Evolutionary conservation across 257 asterid species (phyloP).

Genomic region (Gentiana straminea): DNA sequence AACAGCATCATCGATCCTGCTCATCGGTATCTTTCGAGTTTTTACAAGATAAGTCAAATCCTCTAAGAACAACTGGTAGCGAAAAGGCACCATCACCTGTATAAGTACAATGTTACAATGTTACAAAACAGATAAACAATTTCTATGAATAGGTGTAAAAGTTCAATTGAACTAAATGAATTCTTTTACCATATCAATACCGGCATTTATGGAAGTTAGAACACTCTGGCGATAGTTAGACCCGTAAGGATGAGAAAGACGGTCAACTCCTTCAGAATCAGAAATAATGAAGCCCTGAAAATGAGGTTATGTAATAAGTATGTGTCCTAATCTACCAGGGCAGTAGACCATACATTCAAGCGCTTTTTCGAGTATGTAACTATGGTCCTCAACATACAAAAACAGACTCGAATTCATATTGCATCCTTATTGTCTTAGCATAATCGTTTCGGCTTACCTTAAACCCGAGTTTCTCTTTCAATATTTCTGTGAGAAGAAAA

Average conservation of each 20-base stretch:
- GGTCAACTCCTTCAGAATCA: conserved; percentile 71
- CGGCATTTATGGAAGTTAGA: conserved; percentile 57
- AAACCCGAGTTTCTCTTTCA: conserved; percentile 38
- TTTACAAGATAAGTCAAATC: conserved; percentile 49
- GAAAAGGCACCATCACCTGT: conserved; percentile 80
- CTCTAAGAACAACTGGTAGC: conserved; percentile 45
- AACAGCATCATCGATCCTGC: conserved; percentile 79
- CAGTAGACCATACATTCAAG: neutral
- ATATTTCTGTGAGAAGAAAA: conserved; percentile 26
- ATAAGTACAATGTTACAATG: conserved; percentile 3
- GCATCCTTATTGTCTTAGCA: neutral
- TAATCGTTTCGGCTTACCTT: conserved; percentile 21
- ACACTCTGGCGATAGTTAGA: conserved; percentile 53
- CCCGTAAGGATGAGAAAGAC: conserved; percentile 63
- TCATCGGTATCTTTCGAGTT: conserved; percentile 52
- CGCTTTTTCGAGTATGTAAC: no score
- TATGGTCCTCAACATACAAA: no score
- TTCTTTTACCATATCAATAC: conserved; percentile 62
- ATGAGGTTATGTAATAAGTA: conserved; percentile 2
- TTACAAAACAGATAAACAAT: conserved; percentile 5
- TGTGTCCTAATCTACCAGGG: neutral
- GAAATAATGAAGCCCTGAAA: conserved; percentile 70
- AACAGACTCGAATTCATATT: no score
- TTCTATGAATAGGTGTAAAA: conserved; percentile 1
- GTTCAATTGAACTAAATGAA: conserved; percentile 1